A percentile compares a stretch with the other conserved stretches of the same genome.
Evolutionary conservation across 345 rosid species (phyloP).

Genomic region (Eucalyptus regnans): DNA sequence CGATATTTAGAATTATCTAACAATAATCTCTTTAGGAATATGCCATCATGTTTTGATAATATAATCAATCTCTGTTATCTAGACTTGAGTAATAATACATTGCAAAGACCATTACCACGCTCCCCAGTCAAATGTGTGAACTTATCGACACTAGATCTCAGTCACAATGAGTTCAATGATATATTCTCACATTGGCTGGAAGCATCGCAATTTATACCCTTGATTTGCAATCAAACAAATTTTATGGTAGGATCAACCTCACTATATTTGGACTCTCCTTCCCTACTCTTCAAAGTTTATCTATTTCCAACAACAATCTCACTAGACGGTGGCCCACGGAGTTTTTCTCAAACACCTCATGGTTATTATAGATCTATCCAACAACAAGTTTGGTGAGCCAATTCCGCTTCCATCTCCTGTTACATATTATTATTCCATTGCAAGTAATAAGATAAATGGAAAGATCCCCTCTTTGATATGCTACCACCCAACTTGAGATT

Average conservation of each 20-base stretch:
- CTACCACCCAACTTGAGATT: rapidly evolving
- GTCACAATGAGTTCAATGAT: background rate
- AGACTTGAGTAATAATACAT: background rate
- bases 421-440: rapidly evolving
- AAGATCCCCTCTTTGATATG: background rate
- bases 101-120: background rate
- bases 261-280: rapidly evolving
- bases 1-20: rapidly evolving
- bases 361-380: background rate
- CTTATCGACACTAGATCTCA: rapidly evolving
- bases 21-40: background rate
- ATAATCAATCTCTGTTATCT: rapidly evolving
- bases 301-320: background rate
- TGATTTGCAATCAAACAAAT: background rate
- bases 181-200: background rate
- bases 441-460: background rate
- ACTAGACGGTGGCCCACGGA: background rate
- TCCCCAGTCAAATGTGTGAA: background rate
- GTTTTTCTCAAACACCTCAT: background rate
- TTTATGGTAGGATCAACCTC: background rate
- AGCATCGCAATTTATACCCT: rapidly evolving
- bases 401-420: background rate
- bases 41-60: background rate
- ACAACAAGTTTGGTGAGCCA: background rate
- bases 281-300: rapidly evolving